phyloP scores from a whole-genome alignment of 2,329 filamentous ascomycete genomes.

The Phyllosticta ampelicida region DNA sequence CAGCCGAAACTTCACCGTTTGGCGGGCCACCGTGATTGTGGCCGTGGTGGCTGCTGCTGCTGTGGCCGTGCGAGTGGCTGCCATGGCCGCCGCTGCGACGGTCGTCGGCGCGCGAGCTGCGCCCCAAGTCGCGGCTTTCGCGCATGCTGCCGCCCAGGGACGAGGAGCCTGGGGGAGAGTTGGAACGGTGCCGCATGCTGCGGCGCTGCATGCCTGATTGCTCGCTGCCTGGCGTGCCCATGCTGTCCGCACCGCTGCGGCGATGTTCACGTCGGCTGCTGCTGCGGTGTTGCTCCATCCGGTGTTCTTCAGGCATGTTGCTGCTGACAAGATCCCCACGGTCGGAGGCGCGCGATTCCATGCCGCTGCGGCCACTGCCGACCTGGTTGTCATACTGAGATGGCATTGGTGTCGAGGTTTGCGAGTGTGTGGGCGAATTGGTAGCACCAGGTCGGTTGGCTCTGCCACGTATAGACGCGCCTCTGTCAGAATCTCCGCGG shows the following conservation, averaged over 20 bases:
- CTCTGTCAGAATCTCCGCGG: constrained; percentile 14
- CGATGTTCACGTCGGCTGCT: constrained; percentile 1
- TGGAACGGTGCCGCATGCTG: constrained; percentile 3
- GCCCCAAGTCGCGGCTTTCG: not conserved
- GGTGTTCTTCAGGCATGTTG: not conserved
- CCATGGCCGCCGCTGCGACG: not conserved
- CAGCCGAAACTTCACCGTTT: not conserved
- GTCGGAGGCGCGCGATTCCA: constrained; percentile 12
- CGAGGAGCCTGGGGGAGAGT: not conserved
- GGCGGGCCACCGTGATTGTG: not conserved
- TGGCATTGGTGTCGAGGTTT: constrained; percentile 17
- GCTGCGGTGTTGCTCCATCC: constrained; percentile 1
- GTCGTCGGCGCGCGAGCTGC: not conserved
- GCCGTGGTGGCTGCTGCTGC: not conserved
- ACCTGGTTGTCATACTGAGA: constrained; percentile 17
- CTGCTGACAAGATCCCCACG: constrained; percentile 4
- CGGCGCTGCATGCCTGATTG: constrained; percentile 1
- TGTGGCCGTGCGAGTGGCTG: not conserved
- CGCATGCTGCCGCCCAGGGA: not conserved
- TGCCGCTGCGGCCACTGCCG: not conserved
- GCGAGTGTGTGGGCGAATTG: constrained; percentile 13
- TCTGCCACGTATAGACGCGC: constrained; percentile 19
- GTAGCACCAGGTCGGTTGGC: constrained; percentile 14
- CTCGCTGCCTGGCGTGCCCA: not conserved
- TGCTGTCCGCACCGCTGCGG: not conserved